Evolutionary conservation across 495 filamentous ascomycete genomes (phyloP).

Genomic region (Penicillium canescens): DNA sequence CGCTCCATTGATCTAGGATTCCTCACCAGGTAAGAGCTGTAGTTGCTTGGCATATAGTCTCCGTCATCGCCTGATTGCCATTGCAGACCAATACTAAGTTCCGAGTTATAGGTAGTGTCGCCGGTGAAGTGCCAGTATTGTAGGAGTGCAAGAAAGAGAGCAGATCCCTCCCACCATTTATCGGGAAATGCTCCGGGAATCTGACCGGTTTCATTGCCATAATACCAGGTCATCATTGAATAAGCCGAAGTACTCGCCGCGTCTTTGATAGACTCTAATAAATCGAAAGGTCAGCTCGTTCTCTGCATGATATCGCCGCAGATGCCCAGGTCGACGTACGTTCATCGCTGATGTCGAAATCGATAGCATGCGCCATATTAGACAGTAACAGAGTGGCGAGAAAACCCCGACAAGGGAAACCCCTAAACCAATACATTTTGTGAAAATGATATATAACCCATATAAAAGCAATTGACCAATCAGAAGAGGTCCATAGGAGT

Average conservation of each 20-base stretch:
- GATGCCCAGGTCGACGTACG: conserved; percentile 7
- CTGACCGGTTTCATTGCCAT: conserved; percentile 61
- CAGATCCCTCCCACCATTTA: conserved; percentile 81
- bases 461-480: background rate
- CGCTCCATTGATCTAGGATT: background rate
- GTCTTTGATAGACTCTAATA: conserved; percentile 63
- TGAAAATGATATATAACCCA: background rate
- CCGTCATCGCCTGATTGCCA: conserved; percentile 46
- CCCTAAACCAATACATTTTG: conserved; percentile 10
- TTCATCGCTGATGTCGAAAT: conserved; percentile 20
- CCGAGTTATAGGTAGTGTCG: conserved; percentile 53
- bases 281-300: background rate
- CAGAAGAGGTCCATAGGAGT: background rate
- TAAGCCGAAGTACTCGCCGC: conserved; percentile 59
- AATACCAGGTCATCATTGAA: conserved; percentile 71
- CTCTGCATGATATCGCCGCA: too few species aligned
- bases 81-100: conserved; percentile 49
- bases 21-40: conserved; percentile 39
- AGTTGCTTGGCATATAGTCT: conserved; percentile 50
- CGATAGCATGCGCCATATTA: conserved; percentile 8
- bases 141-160: conserved; percentile 52
- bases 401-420: background rate
- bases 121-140: conserved; percentile 59
- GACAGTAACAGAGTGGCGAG: conserved; percentile 2
- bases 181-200: conserved; percentile 57